Evolutionary conservation across 2,329 filamentous ascomycete species (phyloP).

Genomic region (Neofusicoccum sp.): DNA sequence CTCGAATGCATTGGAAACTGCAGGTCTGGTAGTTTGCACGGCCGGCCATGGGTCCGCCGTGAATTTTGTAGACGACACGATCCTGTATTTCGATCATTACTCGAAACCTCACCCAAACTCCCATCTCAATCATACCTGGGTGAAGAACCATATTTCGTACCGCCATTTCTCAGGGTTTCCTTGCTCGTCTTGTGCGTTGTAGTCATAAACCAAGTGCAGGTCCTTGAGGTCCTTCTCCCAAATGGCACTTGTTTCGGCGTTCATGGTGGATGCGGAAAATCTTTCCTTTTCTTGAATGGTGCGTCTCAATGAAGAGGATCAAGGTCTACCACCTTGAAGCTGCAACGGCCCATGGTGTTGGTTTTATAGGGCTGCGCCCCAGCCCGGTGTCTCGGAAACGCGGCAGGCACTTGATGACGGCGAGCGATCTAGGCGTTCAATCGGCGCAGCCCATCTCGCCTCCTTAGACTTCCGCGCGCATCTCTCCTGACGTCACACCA

Average conservation of each 20-base stretch:
- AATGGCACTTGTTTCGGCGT: background rate
- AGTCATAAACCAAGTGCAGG: slow-evolving; percentile 61
- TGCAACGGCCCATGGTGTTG: background rate
- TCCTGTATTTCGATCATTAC: slow-evolving; percentile 22
- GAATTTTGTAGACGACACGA: slow-evolving; percentile 61
- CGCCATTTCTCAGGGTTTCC: slow-evolving; percentile 62
- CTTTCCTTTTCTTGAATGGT: background rate
- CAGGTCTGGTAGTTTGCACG: slow-evolving; percentile 57
- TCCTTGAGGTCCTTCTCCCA: slow-evolving; percentile 58
- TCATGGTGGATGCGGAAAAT: background rate
- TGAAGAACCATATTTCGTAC: slow-evolving; percentile 65
- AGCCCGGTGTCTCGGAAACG: too few relatives aligned
- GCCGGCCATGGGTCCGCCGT: slow-evolving; percentile 62
- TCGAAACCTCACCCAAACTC: slow-evolving; percentile 25
- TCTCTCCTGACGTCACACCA: slow-evolving; percentile 7
- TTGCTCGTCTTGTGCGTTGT: slow-evolving; percentile 50
- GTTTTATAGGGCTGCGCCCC: too few relatives aligned
- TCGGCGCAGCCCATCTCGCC: background rate
- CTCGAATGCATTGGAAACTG: slow-evolving; percentile 60
- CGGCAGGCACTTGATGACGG: background rate
- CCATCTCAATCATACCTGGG: slow-evolving; percentile 29
- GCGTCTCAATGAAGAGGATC: background rate
- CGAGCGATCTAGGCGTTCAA: background rate
- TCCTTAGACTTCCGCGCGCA: background rate
- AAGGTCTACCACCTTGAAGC: background rate